Evolutionary conservation across 495 filamentous ascomycete genomes (phyloP).

Genomic region (Evansstolkia leycettana): DNA sequence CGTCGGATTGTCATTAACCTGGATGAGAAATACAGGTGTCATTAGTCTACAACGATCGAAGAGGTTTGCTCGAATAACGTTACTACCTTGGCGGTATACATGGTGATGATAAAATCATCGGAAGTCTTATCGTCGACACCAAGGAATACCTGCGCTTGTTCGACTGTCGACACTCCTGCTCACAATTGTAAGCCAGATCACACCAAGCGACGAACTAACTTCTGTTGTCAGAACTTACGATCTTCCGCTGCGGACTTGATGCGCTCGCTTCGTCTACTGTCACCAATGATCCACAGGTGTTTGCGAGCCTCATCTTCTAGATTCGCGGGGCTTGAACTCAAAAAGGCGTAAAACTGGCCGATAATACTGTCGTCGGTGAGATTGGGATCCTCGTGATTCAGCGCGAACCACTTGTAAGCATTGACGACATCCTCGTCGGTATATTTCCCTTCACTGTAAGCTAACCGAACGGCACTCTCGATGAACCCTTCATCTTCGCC

Average conservation of each 20-base stretch:
- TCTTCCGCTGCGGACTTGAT: slow-evolving; percentile 45
- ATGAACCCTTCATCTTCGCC: slow-evolving; percentile 23
- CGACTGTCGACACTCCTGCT: slow-evolving; percentile 43
- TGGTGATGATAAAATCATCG: slow-evolving; percentile 48
- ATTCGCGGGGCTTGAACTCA: slow-evolving; percentile 33
- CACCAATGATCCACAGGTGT: slow-evolving; percentile 44
- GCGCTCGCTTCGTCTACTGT: slow-evolving; percentile 34
- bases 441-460: slow-evolving; percentile 30
- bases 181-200: slow-evolving; percentile 3
- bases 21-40: slow-evolving; percentile 1
- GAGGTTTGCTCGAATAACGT: background rate
- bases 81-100: slow-evolving; percentile 45
- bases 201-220: background rate
- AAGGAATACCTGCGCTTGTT: slow-evolving; percentile 49
- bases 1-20: slow-evolving; percentile 34
- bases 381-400: slow-evolving; percentile 21
- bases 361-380: slow-evolving; percentile 46
- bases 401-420: slow-evolving; percentile 43
- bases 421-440: slow-evolving; percentile 39
- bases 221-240: slow-evolving; percentile 19
- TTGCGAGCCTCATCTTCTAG: slow-evolving; percentile 38
- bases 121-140: slow-evolving; percentile 35
- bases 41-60: background rate
- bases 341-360: slow-evolving; percentile 40
- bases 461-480: slow-evolving; percentile 22